Percentiles rank a stretch among this genome's conserved stretches.
phyloP scores from a whole-genome alignment of 495 filamentous ascomycete genomes.

The Penicillium argentinense region DNA sequence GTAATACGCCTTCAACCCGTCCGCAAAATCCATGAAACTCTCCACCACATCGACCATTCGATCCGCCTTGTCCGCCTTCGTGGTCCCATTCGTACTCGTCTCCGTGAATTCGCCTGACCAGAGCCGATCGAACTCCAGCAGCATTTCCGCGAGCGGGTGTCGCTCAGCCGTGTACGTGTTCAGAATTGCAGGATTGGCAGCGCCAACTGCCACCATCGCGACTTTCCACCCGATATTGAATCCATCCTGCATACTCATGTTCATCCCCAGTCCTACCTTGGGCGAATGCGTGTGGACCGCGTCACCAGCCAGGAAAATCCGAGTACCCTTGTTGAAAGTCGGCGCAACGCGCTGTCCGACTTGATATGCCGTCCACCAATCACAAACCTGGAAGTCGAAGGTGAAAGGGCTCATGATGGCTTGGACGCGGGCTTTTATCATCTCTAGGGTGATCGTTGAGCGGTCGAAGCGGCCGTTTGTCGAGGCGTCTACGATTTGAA shows the following conservation, averaged over 20 bases:
- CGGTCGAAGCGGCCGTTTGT: constrained; percentile 36
- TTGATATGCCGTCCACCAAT: constrained; percentile 58
- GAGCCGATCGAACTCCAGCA: constrained; percentile 65
- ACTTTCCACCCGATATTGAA: constrained; percentile 84
- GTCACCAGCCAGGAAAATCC: constrained; percentile 78
- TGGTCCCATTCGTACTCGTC: not conserved
- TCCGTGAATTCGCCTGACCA: constrained; percentile 27
- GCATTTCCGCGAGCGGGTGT: constrained; percentile 64
- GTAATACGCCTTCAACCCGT: constrained; percentile 40
- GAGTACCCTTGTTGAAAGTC: constrained; percentile 62
- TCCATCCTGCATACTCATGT: constrained; percentile 77
- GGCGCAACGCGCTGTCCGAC: constrained; percentile 73
- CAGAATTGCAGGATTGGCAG: constrained; percentile 56
- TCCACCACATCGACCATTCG: constrained; percentile 30
- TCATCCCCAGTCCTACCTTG: constrained; percentile 86
- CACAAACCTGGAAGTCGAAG: constrained; percentile 58
- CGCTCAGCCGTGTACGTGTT: constrained; percentile 72
- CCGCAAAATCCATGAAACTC: constrained; percentile 32
- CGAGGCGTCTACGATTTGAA: constrained; percentile 37
- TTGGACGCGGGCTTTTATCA: constrained; percentile 59
- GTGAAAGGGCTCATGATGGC: constrained; percentile 61
- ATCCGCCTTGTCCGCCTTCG: constrained; percentile 9
- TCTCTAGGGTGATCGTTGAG: constrained; percentile 57
- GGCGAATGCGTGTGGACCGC: constrained; percentile 82
- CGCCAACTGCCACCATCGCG: constrained; percentile 61